These are phyloP conservation scores for Cladophialophora yegresii DNA, from an alignment of 2,329 filamentous ascomycete species.

Conservation along the genomic window DNA sequence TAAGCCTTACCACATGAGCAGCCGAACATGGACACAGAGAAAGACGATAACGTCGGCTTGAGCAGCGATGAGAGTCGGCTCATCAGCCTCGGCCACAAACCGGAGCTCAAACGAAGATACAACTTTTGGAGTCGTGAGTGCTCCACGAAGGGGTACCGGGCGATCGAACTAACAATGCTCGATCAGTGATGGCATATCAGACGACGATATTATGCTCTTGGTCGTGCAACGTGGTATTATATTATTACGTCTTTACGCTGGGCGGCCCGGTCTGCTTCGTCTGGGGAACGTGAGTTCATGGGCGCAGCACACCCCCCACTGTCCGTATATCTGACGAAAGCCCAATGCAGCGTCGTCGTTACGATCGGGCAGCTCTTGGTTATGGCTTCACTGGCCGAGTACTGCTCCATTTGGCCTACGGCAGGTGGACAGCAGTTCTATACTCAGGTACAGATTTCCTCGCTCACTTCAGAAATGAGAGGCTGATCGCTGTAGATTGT, in stretches of 20 bases:
- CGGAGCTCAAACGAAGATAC: conserved; percentile 31
- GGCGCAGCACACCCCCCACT: not conserved
- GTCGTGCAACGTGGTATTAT: conserved; percentile 32
- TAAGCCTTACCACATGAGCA: not conserved
- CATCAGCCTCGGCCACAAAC: conserved; percentile 32
- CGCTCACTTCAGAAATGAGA: not conserved
- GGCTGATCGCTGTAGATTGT: conserved; percentile 19
- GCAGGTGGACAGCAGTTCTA: conserved; percentile 34
- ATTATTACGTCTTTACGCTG: conserved; percentile 30
- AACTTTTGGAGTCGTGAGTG: conserved; percentile 32
- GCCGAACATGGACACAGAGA: conserved; percentile 21
- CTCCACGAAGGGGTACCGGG: not conserved
- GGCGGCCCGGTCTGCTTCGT: conserved; percentile 32
- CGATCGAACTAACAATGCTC: not conserved
- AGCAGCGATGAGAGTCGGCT: conserved; percentile 28
- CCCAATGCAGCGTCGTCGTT: conserved; percentile 23
- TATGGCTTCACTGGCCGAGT: conserved; percentile 33
- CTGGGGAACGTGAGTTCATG: conserved; percentile 31
- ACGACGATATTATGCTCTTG: conserved; percentile 19
- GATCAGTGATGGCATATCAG: conserved; percentile 31
- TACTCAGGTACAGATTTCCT: conserved; percentile 21
- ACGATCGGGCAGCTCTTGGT: conserved; percentile 30
- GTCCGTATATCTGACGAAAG: not conserved
- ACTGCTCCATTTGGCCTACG: conserved; percentile 30
- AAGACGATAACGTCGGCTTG: conserved; percentile 20